Conservation (phyloP, 2,329 filamentous ascomycete species). For the Ceratocystis cacaofunesta region DNA sequence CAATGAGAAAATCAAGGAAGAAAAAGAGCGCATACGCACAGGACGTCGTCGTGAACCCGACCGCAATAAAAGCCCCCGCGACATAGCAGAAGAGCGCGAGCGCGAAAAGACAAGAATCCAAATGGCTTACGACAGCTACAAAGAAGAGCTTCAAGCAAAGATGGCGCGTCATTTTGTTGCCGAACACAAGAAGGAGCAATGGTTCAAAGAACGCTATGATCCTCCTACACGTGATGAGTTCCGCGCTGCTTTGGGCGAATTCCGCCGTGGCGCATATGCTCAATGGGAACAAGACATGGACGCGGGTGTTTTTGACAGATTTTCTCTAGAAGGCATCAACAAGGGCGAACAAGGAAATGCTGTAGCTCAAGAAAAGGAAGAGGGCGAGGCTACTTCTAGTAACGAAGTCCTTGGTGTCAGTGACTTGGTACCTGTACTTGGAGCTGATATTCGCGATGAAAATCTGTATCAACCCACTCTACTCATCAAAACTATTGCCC, state of each 20-base stretch:
- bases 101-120: conserved; percentile 70
- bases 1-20: conserved; percentile 70
- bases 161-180: conserved; percentile 85
- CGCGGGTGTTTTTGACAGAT: conserved; percentile 77
- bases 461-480: conserved; percentile 78
- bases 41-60: conserved; percentile 54
- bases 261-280: conserved; percentile 60
- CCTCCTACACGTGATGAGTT: conserved; percentile 65
- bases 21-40: conserved; percentile 55
- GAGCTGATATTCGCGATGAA: conserved; percentile 79
- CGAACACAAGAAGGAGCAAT: conserved; percentile 88
- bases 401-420: conserved; percentile 88
- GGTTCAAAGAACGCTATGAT: conserved; percentile 93
- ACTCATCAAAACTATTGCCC: conserved; percentile 94
- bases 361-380: conserved; percentile 80
- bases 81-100: conserved; percentile 58
- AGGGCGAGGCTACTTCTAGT: conserved; percentile 79
- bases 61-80: conserved; percentile 46
- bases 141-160: conserved; percentile 53
- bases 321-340: conserved; percentile 83
- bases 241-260: conserved; percentile 60
- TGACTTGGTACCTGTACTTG: conserved; percentile 70
- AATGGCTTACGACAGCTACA: conserved; percentile 50
- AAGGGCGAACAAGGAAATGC: conserved; percentile 83
- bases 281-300: conserved; percentile 86